Evolutionary conservation across 441 rosid genomes (phyloP), one percentile per base, ranked within the genome.

Genomic region (Corymbia citriodora): DNA sequence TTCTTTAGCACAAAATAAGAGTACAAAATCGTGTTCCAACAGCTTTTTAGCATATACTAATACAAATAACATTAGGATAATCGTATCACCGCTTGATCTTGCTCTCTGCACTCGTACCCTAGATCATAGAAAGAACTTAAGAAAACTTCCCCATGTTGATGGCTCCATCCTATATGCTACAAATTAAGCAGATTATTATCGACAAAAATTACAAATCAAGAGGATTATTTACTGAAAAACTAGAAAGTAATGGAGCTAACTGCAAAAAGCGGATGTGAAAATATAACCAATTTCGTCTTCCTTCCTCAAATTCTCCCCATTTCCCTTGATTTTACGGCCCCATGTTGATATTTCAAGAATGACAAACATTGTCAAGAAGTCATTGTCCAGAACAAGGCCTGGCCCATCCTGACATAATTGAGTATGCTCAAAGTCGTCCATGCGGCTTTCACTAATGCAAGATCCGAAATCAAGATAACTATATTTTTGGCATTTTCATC

Each of bases 211-310:
- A 15, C 74, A 65, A 65, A 15, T 8, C 17, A 5, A 65, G 74
- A n/a, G 31, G 74, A 65, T 65, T n/a, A 65, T 9, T 65, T 65
- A 65, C 36, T 65, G 15, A 65, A 65, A n/a, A n/a, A 4, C 36
- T 17, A 65, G n/a, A 65, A 7, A 15, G 72, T 15, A 15, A 11
- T 31, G 70, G 13, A 27, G 70, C 70, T 29, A 12, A 61, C 27
- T 61, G 70, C 0, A 61, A 61, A 61, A 61, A 61, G 74, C 31
- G 36, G 3, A 65, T 14, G 36, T n/a, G 74, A n/a, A 65, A 65
- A 8, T n/a, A 65, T n/a, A 65, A 0, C 3, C 74, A 65, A 65
- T 65, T n/a, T 0, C 72, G 7, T 15, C 14, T n/a, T n/a, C 72
- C 36, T 15, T n/a, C 72, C n/a, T n/a, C 74, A 65, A 65, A 65